phyloP scores from a whole-genome alignment of 2,329 filamentous ascomycete species.

The Pseudogymnoascus sp. region DNA sequence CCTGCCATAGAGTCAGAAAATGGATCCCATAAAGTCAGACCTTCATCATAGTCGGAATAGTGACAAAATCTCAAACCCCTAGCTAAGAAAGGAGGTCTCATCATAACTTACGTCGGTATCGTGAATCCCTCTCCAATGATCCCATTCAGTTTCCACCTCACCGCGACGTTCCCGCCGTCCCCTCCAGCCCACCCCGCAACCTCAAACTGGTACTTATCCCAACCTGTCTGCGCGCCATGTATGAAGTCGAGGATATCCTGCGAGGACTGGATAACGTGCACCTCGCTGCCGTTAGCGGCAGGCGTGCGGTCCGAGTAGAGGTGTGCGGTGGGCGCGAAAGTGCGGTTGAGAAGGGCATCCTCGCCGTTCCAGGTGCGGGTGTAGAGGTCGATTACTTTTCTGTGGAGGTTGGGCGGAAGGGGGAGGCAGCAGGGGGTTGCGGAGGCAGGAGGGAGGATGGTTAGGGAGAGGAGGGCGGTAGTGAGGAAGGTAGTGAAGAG shows the following conservation, averaged over 20 bases:
- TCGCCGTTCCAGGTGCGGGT: neutral
- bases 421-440: neutral
- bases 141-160: neutral
- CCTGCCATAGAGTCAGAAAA: neutral
- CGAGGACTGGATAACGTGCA: neutral
- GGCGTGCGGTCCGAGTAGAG: neutral
- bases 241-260: neutral
- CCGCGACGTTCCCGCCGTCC: neutral
- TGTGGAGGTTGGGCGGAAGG: neutral
- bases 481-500: neutral
- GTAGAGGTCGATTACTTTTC: neutral
- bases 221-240: neutral
- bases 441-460: neutral
- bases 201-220: constrained; percentile 1
- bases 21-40: neutral
- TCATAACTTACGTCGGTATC: neutral
- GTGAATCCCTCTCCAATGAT: neutral
- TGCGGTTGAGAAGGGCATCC: neutral
- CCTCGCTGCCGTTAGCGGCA: neutral
- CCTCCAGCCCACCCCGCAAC: neutral
- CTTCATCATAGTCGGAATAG: neutral
- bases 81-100: neutral
- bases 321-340: neutral
- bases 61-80: too few relatives aligned
- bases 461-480: neutral